Evolutionary conservation across 345 rosid species (phyloP).

Genomic region (Citrus reticulata): DNA sequence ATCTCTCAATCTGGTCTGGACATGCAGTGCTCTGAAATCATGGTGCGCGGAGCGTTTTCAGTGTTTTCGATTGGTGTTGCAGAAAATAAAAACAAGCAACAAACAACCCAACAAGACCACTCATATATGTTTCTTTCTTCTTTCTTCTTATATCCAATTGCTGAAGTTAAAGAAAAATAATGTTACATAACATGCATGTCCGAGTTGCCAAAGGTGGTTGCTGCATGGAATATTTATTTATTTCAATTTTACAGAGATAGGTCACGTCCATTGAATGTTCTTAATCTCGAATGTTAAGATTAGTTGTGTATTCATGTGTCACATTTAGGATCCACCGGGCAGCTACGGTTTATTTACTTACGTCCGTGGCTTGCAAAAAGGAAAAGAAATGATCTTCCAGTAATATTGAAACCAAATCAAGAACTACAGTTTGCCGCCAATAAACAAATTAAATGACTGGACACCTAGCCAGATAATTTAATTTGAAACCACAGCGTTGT

Average conservation of each 20-base stretch:
- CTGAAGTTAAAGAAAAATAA: background rate
- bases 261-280: background rate
- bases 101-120: background rate
- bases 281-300: no score
- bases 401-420: background rate
- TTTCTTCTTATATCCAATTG: background rate
- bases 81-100: slow-evolving; percentile 17
- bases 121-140: background rate
- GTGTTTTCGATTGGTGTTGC: slow-evolving; percentile 21
- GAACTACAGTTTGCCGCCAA: background rate
- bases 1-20: background rate
- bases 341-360: slow-evolving; percentile 1
- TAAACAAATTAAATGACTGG: background rate
- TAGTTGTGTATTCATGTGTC: no score
- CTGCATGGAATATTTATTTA: background rate
- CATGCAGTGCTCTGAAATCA: slow-evolving; percentile 1
- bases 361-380: slow-evolving; percentile 12
- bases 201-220: background rate
- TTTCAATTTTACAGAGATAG: background rate
- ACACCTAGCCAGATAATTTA: background rate
- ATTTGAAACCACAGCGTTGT: background rate
- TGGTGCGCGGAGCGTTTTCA: background rate
- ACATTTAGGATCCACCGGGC: no score
- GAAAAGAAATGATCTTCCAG: no score
- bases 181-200: background rate